Base-by-base conservation (phyloP, 352 stramenopile genomes). In the Thalassiosira mediterranea region DNA sequence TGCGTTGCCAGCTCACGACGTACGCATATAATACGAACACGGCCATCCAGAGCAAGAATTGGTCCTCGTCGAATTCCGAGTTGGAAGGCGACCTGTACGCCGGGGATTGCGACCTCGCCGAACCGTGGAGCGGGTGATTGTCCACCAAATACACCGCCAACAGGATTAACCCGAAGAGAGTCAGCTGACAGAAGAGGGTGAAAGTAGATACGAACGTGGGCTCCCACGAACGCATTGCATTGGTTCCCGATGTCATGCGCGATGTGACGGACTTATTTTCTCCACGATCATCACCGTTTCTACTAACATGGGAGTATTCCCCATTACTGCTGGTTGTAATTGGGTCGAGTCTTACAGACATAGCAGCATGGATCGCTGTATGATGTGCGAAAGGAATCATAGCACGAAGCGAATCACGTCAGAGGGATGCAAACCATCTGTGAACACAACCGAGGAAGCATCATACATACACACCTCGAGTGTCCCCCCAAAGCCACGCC, bases 131-230 rank as follows among this genome's bases (percentile, higher is more conserved):
- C 38, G 84, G 86, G 47, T 92, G 69, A 40, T 90, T 63, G 48
- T 94, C 87, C 32, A 86, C 73, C 17, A 92, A 75, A 63, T 88
- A 93, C 15, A 75, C 67, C 8, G 69, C 44, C 57, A 89, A 71
- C 3, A 93, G 61, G 19, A 93, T 61, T 1, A 86, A 10, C 11
- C 84, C 81, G 42, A 91, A 72, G 8, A 69, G 1, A 1, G 46
- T 71, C n/a, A 67, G 38, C 21, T 81, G 68, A 71, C 72, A 74
- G 3, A 84, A 60, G 7, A 84, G 51, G 1, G 72, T 44, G 53
- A 77, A 80, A 19, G 58, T 64, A 38, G 56, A 59, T 5, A 84
- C 46, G 48, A 84, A 84, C 19, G 48, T 32, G 23, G 49, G 46
- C 34, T 83, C 62, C 48, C 56, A 61, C 19, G 61, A 54, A 19